Conservation (phyloP, 495 filamentous ascomycete species). For the Aspergillus saccharolyticus region DNA sequence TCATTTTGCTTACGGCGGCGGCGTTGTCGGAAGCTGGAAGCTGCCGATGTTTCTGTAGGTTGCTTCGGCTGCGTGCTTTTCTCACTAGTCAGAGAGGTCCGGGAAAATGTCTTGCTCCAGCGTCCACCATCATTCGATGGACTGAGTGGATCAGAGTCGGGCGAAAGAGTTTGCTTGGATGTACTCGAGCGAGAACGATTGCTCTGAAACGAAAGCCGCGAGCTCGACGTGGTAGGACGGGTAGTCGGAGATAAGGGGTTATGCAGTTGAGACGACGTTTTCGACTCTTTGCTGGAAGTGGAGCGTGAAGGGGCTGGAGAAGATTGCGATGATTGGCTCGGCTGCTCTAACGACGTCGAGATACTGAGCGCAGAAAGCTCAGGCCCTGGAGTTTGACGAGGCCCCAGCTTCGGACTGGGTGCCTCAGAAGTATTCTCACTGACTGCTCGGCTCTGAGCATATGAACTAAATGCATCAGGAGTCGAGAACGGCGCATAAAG, state of each 20-base stretch:
- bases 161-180: constrained; percentile 23
- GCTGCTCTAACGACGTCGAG: constrained; percentile 36
- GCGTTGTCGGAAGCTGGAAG: constrained; percentile 37
- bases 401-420: constrained; percentile 37
- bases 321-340: constrained; percentile 35
- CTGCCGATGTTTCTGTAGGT: constrained; percentile 17
- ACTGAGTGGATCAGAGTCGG: constrained; percentile 25
- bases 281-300: constrained; percentile 11
- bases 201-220: constrained; percentile 35
- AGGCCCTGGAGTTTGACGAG: constrained; percentile 23
- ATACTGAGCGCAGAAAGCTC: constrained; percentile 27
- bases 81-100: constrained; percentile 19
- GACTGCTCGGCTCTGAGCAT: constrained; percentile 54
- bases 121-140: constrained; percentile 25
- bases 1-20: constrained; percentile 57
- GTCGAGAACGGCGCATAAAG: constrained; percentile 73
- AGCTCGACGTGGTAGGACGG: constrained; percentile 36
- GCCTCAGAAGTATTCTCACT: constrained; percentile 45
- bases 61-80: constrained; percentile 19
- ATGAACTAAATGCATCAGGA: constrained; percentile 66
- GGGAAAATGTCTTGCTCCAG: constrained; percentile 26
- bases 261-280: constrained; percentile 18
- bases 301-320: constrained; percentile 18
- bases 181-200: constrained; percentile 29
- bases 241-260: constrained; percentile 28